Conservation (phyloP, 441 rosid species). For the Bocquillonia castaneifolia region DNA sequence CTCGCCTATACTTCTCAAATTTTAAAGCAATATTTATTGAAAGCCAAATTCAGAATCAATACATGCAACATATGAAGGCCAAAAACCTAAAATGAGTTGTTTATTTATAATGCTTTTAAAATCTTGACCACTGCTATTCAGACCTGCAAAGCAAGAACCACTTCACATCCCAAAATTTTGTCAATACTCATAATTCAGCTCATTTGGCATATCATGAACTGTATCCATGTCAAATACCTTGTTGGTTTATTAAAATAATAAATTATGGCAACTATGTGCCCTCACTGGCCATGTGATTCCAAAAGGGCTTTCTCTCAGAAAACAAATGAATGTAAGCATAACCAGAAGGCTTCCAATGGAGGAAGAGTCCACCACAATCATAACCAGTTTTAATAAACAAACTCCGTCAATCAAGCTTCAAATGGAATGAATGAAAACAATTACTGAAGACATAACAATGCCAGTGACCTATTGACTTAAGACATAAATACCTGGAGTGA, state of each 20-base stretch:
- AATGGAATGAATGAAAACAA: not conserved
- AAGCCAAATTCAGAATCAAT: not conserved
- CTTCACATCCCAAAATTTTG: not conserved
- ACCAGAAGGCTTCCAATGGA: not conserved
- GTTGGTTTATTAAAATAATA: too few species aligned
- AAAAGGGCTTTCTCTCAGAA: too few species aligned
- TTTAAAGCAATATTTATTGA: not conserved
- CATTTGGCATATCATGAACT: not conserved
- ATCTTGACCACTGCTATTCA: not conserved
- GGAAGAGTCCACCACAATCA: not conserved
- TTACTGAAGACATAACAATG: not conserved
- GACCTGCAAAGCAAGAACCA: not conserved
- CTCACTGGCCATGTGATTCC: not conserved
- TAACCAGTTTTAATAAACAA: not conserved
- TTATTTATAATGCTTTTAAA: not conserved
- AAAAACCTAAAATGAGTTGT: not conserved
- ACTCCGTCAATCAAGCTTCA: not conserved
- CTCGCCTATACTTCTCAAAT: not conserved
- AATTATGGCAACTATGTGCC: not conserved
- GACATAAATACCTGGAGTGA: slow-evolving; percentile 65
- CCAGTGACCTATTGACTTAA: not conserved
- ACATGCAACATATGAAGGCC: not conserved
- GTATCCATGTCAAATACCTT: not conserved
- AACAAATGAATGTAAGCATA: too few species aligned
- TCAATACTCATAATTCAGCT: too few species aligned